Base-by-base conservation (phyloP, 169 alveolate genomes). In the Plasmodium ovale region DNA sequence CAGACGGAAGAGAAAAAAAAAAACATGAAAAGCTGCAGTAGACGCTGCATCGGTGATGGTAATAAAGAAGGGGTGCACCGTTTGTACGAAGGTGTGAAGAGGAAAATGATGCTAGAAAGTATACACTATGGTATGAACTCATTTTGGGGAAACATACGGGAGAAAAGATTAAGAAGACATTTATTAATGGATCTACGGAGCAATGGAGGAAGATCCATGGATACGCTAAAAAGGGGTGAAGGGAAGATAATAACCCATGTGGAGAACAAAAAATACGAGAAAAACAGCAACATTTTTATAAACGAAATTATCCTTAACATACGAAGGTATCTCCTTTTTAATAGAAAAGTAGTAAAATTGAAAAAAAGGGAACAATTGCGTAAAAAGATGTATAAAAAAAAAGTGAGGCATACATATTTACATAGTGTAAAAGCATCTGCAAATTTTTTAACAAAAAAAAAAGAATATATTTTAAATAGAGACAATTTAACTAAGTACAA, bases 361-460 rank as follows among this genome's bases (percentile, higher is more conserved):
- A 64, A 33, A 21, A 74, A 47, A 37, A 77, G 37, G 53, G 62
- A 62, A 54, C 59, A 33, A 21, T 47, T 10, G 12, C 65, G 14
- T 14, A 77, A 39, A 53, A 14, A 23, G 14, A 64, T 47, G 21
- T 7, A 33, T 31, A 54, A 37, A 47, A 77, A 77, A 14, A 62
- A 54, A 27, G 0, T 77, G 9, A 44, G 65, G 27, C 59, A 23
- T 21, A 64, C 39, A 37, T 64, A 29, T 42, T 60, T 77, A 25
- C 62, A 25, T 37, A 25, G 37, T 39, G 0, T 56, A 7, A 77
- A 44, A 27, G 64, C 19, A 12, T 42, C 77, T 1, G 27, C 62
- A 35, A 51, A 77, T 60, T 77, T 44, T 77, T 77, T 77, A 67
- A 27, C 58, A 31, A 77, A 37, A 62, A 77, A 77, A 77, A 77